Evolutionary conservation across 345 rosid species (phyloP), one percentile per base, ranked within the genome.

Genomic region (Corchorus olitorius): DNA sequence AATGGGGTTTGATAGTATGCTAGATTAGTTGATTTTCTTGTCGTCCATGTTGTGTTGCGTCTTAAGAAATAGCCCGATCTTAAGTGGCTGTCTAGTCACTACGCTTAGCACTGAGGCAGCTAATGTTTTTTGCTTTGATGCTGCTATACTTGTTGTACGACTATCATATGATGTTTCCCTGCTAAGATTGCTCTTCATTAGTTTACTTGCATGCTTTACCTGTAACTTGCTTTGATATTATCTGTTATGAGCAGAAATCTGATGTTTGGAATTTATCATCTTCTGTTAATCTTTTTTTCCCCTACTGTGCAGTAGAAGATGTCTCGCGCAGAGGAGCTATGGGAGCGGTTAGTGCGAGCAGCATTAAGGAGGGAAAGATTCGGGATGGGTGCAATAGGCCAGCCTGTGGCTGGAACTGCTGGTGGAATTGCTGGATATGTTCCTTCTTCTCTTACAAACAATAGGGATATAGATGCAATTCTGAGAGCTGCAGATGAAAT

Each of bases 401-500:
- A 82, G 70, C 91, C 89, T 4, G 86, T 75, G 80, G 84, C 88
- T 53, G 97, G 94, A 65, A 87, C 92, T 82, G 92, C 90, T 12
- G 10, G 48, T 53, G 97, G 91, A 63, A 88, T 95, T 83, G 94
- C 93, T 8, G 93, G 87, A 19, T 84, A 86, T 52, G 94, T 96
- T 58, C 99, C 99, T 6, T 93, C 99, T 6, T 93, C 99, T 3
- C 94, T 96, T 22, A 73, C 90, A 0, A 93, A 93, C 74, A 93
- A 91, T 46, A 80, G 97, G 82, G 98, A 90, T 73, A 93, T 96
- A 3, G 98, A 96, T 83, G 94, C 84, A 4, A 96, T 96, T 76
- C 76, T 96, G n/a, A 88, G 94, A 85, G 93, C 92, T 77, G 98
- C 99, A 0, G 99, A 96, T 85, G 99, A 92, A 79, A 91, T 95